A percentile compares a stretch with the other conserved stretches of the same genome.
phyloP scores from a whole-genome alignment of 306 rosid species.

The Castanea crenata region DNA sequence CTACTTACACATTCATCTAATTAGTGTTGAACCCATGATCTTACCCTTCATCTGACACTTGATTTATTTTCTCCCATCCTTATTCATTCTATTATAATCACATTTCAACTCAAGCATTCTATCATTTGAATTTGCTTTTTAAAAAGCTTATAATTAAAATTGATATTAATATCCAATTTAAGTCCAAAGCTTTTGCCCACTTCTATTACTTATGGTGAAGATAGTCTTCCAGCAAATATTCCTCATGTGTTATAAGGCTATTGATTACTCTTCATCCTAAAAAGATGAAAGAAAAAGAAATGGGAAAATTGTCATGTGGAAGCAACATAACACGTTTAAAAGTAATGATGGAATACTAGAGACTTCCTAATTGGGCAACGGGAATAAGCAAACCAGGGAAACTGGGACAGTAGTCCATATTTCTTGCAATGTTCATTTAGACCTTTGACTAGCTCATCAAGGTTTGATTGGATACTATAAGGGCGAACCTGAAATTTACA shows the following conservation, averaged over 20 bases:
- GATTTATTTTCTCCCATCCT: neutral
- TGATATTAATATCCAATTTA: neutral
- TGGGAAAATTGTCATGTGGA: neutral
- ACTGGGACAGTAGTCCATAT: conserved; percentile 59
- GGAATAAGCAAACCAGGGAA: conserved; percentile 13
- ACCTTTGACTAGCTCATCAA: conserved; percentile 76
- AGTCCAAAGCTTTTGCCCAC: neutral
- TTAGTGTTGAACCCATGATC: too few species aligned
- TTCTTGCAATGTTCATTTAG: conserved; percentile 90
- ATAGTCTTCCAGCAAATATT: neutral
- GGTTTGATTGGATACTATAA: conserved; percentile 62
- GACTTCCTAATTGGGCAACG: neutral
- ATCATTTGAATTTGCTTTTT: too few species aligned
- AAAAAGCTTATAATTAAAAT: too few species aligned
- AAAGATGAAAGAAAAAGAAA: neutral
- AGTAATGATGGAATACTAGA: conserved; percentile 3
- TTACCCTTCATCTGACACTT: too few species aligned
- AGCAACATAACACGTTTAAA: conserved; percentile 1
- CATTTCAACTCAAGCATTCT: neutral
- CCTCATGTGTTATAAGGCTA: neutral
- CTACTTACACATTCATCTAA: too few species aligned
- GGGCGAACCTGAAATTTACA: conserved; percentile 60
- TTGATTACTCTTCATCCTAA: neutral
- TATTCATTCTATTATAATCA: neutral
- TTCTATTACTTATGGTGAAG: neutral